These are phyloP conservation scores for Boechera stricta DNA, from an alignment of 345 rosid species.

Conservation along the genomic window DNA sequence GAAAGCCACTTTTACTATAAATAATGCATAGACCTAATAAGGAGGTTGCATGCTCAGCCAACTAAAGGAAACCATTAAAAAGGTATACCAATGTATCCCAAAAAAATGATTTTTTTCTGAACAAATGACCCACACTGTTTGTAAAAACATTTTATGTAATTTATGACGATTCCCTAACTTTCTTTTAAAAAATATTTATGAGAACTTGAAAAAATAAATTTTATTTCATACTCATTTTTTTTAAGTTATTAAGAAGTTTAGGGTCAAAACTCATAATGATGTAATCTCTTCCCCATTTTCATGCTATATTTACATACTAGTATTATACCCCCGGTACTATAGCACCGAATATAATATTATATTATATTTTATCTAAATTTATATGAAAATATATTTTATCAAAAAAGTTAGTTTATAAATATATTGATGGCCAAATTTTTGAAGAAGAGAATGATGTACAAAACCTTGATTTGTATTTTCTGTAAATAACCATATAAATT, in stretches of 20 bases:
- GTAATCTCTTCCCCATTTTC: too few species aligned
- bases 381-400: too few species aligned
- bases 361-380: too few species aligned
- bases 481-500: too few species aligned
- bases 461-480: too few species aligned
- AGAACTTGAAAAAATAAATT: background rate
- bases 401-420: too few species aligned
- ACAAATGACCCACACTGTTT: constrained; percentile 4
- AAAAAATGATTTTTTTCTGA: background rate
- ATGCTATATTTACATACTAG: too few species aligned
- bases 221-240: background rate
- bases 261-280: too few species aligned
- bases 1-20: constrained; percentile 3
- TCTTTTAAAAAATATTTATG: background rate
- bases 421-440: too few species aligned
- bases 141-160: background rate
- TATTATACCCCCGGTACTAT: too few species aligned
- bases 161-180: background rate
- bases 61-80: background rate
- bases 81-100: background rate
- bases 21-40: constrained; percentile 6
- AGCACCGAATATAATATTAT: too few species aligned
- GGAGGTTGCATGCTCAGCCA: constrained; percentile 11
- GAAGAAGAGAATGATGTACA: too few species aligned
- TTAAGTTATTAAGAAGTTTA: background rate